Conservation (phyloP, 2,329 filamentous ascomycete species). For the Pseudodiploospora longispora region DNA sequence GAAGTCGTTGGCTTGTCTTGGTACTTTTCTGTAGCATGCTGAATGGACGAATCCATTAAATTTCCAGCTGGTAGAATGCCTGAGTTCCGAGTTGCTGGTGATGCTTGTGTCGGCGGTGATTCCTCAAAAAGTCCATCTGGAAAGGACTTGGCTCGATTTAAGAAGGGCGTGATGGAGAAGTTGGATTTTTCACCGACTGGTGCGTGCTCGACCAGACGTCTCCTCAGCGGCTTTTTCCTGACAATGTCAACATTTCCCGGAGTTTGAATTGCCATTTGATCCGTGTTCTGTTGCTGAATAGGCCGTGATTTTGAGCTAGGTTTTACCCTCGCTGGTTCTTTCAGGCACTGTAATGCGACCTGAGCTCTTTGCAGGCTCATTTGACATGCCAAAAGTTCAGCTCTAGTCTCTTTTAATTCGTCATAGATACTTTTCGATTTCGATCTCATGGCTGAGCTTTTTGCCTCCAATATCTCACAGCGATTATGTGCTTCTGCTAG, state of each 20-base stretch:
- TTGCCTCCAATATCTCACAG: slow-evolving; percentile 59
- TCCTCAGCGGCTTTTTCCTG: slow-evolving; percentile 42
- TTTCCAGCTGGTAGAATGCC: too few relatives aligned
- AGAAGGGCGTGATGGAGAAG: slow-evolving; percentile 90
- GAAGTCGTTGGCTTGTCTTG: too few relatives aligned
- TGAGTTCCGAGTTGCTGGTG: too few relatives aligned
- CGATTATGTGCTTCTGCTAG: slow-evolving; percentile 53
- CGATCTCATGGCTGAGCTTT: slow-evolving; percentile 58
- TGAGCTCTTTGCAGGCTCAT: slow-evolving; percentile 32
- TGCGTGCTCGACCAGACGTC: slow-evolving; percentile 44
- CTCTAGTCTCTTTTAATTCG: slow-evolving; percentile 58
- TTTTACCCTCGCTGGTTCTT: slow-evolving; percentile 16
- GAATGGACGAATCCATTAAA: too few relatives aligned
- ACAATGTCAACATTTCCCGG: slow-evolving; percentile 34
- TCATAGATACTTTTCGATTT: slow-evolving; percentile 65
- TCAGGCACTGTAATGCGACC: slow-evolving; percentile 9
- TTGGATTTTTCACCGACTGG: slow-evolving; percentile 73
- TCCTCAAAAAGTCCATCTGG: slow-evolving; percentile 26
- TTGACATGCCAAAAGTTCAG: slow-evolving; percentile 30
- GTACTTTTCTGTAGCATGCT: too few relatives aligned
- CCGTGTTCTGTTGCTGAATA: slow-evolving; percentile 36
- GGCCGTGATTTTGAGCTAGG: slow-evolving; percentile 20
- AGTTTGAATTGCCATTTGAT: slow-evolving; percentile 40
- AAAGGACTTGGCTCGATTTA: slow-evolving; percentile 63
- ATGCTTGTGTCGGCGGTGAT: too few relatives aligned